These are phyloP conservation scores for Dioszegia crocea DNA, from an alignment of 768 basidiomycete species.

Conservation along the genomic window DNA sequence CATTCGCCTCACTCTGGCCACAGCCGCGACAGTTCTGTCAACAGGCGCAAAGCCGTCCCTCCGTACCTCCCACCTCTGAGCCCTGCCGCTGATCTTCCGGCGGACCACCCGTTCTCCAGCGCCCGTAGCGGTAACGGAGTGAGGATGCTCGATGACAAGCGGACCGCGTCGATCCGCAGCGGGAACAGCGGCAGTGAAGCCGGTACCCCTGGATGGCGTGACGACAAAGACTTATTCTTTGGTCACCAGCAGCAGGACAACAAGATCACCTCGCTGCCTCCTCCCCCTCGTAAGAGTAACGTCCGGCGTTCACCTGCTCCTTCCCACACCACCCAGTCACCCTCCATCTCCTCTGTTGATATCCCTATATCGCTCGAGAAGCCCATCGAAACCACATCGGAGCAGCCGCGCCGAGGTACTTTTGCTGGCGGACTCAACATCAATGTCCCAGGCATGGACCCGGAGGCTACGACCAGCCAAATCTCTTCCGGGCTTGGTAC, in stretches of 20 bases:
- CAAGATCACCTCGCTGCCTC: neutral
- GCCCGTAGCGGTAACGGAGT: neutral
- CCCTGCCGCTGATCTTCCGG: constrained; percentile 6
- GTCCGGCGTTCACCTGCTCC: neutral
- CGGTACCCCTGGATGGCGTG: neutral
- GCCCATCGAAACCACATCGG: neutral
- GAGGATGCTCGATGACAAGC: neutral
- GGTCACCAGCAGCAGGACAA: neutral
- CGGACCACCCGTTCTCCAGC: constrained; percentile 19
- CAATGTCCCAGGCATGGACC: constrained; percentile 2
- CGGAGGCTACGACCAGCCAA: neutral
- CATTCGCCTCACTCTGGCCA: neutral
- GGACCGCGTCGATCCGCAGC: neutral
- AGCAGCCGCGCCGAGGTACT: neutral
- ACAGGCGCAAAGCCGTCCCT: constrained; percentile 2
- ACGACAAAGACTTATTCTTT: constrained; percentile 1
- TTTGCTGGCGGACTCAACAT: constrained; percentile 6
- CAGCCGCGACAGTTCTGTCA: neutral
- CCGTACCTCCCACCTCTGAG: neutral
- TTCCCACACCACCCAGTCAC: neutral
- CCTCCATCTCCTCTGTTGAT: neutral
- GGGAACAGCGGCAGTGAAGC: constrained; percentile 1
- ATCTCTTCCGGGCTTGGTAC: neutral
- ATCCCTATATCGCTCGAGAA: neutral
- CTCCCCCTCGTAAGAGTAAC: neutral